A percentile compares a stretch with the other conserved stretches of the same genome.
phyloP scores from a whole-genome alignment of 2,329 filamentous ascomycete species.

The Pseudogymnoascus pannorum region DNA sequence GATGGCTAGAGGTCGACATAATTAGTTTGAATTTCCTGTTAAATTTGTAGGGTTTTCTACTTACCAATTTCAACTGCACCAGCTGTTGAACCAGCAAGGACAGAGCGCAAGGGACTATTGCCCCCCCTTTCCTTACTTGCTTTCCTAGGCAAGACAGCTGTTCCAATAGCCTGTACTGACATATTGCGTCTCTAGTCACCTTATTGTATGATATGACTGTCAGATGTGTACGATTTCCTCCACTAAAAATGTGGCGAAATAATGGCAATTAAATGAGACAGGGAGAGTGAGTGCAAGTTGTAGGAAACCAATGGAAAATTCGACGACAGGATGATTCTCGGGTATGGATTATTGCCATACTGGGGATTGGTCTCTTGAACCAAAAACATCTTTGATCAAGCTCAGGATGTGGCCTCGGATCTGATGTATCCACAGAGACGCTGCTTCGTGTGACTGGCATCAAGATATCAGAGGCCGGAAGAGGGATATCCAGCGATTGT shows the following conservation, averaged over 20 bases:
- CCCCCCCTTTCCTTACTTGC: constrained; percentile 34
- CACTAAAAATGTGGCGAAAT: neutral
- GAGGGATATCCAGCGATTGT: neutral
- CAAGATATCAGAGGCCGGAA: too few relatives aligned
- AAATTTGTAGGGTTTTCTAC: constrained; percentile 16
- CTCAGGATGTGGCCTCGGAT: neutral
- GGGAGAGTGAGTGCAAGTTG: neutral
- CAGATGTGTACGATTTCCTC: too few relatives aligned
- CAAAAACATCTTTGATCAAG: neutral
- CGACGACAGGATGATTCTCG: neutral
- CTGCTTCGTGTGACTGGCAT: neutral
- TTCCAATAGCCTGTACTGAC: neutral
- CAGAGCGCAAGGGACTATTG: constrained; percentile 78
- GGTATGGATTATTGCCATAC: neutral
- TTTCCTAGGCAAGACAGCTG: neutral
- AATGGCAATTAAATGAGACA: neutral
- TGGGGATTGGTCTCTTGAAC: neutral
- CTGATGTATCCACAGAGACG: neutral
- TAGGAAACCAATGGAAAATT: neutral
- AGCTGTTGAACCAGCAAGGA: constrained; percentile 83
- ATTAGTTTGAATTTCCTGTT: neutral
- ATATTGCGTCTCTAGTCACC: neutral
- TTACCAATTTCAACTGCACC: constrained; percentile 89
- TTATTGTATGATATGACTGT: neutral
- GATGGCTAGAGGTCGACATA: constrained; percentile 48